Evolutionary conservation across 129 eudicot genomes (phyloP), one percentile per base, ranked within the genome.

Genomic region (Apium graveolens): DNA sequence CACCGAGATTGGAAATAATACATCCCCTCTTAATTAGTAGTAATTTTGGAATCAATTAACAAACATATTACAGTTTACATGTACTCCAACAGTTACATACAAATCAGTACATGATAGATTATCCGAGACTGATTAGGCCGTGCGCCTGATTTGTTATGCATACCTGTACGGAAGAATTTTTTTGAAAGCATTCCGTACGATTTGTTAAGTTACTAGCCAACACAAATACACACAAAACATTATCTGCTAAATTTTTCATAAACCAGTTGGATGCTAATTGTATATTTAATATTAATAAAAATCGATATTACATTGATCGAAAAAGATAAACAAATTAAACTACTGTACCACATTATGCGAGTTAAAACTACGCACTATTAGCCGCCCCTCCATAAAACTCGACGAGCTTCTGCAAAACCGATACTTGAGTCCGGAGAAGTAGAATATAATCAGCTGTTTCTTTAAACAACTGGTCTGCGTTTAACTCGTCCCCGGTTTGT

Each of bases 401-500:
- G 14, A 72, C 49, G 20, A 72, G 76, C 26, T 72, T 44, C 32
- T 72, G 76, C 76, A 72, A 41, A 39, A 72, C 20, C 53, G 76
- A 41, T 9, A 72, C 49, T 72, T 72, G 76, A 21, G 51, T n/a
- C 45, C 49, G 76, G 51, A 72, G 49, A 77, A 82, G 88, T 10
- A 92, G 88, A 79, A 92, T 90, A 81, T 92, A 90, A 73, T 89
- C 87, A 17, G 97, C 97, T 0, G 97, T 92, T 82, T 89, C 90
- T 48, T 90, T 77, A 41, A 88, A 92, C 80, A 92, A 73, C 89
- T 80, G 82, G 65, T 89, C 97, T 57, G 96, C 81, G 39, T 89
- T 77, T 14, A 81, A 45, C 14, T 84, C 82, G 35, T 27, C 68
- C 5, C 38, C 82, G 34, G n/a, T 72, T 72, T 85, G 87, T 13